Conservation (phyloP, 2,329 filamentous ascomycete species). For the Talaromyces piceae region DNA sequence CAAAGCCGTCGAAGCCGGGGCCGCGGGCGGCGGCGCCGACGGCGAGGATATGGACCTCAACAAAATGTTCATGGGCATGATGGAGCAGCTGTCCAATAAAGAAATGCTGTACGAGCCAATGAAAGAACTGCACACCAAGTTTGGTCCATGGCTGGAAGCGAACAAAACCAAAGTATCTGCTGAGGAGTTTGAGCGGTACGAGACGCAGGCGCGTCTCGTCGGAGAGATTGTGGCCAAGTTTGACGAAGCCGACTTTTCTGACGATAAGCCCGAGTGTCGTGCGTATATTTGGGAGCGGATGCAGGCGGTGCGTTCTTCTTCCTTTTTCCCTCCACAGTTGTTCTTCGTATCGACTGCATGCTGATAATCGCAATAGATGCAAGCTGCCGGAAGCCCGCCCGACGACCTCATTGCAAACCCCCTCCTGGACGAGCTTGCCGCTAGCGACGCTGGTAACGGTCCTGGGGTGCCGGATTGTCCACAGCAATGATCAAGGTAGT, state of each 20-base stretch:
- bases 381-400: conserved; percentile 85
- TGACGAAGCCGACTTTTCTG: conserved; percentile 71
- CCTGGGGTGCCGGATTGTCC: conserved; percentile 52
- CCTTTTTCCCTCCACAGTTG: not conserved
- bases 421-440: conserved; percentile 66
- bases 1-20: conserved; percentile 66
- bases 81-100: conserved; percentile 98
- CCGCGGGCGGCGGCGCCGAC: conserved; percentile 50
- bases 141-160: conserved; percentile 77
- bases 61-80: conserved; percentile 94
- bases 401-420: conserved; percentile 64
- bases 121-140: conserved; percentile 93
- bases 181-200: conserved; percentile 72
- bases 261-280: conserved; percentile 71
- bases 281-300: conserved; percentile 95
- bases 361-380: conserved; percentile 65
- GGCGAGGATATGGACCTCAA: conserved; percentile 78
- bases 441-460: conserved; percentile 55
- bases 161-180: conserved; percentile 55
- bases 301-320: conserved; percentile 67
- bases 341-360: not conserved
- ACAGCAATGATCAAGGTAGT: conserved; percentile 42
- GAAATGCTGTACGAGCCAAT: conserved; percentile 98
- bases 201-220: conserved; percentile 72
- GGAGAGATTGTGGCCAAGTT: conserved; percentile 84